Base-by-base conservation (phyloP, 2,329 filamentous ascomycete species). In the Hypoxylon sp. region DNA sequence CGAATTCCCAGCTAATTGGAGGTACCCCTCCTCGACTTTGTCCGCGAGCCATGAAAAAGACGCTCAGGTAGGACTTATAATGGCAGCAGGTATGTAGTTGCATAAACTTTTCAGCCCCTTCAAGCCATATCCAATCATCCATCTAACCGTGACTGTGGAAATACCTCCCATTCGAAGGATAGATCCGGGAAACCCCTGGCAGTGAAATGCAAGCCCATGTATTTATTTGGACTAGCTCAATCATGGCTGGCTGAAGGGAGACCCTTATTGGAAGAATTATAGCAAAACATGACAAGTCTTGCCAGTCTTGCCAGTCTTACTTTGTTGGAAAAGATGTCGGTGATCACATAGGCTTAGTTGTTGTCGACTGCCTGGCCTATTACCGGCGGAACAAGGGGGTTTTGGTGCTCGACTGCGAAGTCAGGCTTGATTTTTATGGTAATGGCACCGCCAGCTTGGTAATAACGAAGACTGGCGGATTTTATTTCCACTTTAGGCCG, bases 31-130 rank as follows among this genome's bases (percentile, higher is more conserved):
- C 73, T 80, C 45, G 72, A 77, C 1, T 59, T 32, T 0, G 74
- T 82, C 9, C 72, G 72, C 20, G 48, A 72, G 3, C 61, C 69
- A 6, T 82, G 80, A 80, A 54, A 70, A 67, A 11, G 67, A 67
- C n/a, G n/a, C 0, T 69, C 72, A 2, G 61, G 75, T 22, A 82
- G 79, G 0, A 82, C 82, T 0, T 84, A 84, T 63, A 80, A 83
- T 70, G 82, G 81, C 6, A 26, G 24, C 3, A 26, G 24, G 24
- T 26, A 26, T 26, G 3, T 26, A 26, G 24, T n/a, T n/a, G n/a
- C n/a, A n/a, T n/a, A n/a, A n/a, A n/a, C n/a, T n/a, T n/a, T n/a
- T 16, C 4, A 11, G 7, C 8, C 36, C 16, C 8, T 11, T 20
- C 1, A 20, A 3, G 2, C 16, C 1, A 11, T 40, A 20, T 40